These are phyloP conservation scores for Haplosporangium gracile DNA, from an alignment of 192 early-diverging fungal species.

Conservation along the genomic window DNA sequence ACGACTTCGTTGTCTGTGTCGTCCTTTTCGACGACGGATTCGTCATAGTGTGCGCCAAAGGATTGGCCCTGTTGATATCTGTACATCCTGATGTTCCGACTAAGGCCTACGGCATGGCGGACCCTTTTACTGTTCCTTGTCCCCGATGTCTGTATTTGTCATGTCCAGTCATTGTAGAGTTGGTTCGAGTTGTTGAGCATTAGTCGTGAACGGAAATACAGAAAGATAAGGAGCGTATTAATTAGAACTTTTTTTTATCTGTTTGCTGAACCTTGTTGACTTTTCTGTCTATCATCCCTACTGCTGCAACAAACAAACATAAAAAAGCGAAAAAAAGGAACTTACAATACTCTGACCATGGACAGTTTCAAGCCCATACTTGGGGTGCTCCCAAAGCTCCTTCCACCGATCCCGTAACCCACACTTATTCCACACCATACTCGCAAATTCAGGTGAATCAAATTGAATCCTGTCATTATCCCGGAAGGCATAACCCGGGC, in stretches of 20 bases:
- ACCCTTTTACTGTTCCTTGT: constrained; percentile 30
- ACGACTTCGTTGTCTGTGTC: constrained; percentile 58
- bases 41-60: constrained; percentile 74
- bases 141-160: constrained; percentile 23
- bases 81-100: constrained; percentile 72
- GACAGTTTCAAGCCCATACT: constrained; percentile 51
- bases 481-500: constrained; percentile 69
- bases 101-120: constrained; percentile 60
- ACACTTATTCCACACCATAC: constrained; percentile 61
- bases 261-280: neutral
- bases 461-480: constrained; percentile 71
- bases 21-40: constrained; percentile 65
- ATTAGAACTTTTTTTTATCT: neutral
- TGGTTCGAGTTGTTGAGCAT: too few species aligned
- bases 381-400: constrained; percentile 46
- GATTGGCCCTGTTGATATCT: constrained; percentile 70
- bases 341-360: constrained; percentile 56
- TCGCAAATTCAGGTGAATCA: constrained; percentile 59
- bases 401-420: constrained; percentile 46
- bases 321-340: neutral
- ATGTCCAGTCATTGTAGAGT: too few species aligned
- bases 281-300: neutral
- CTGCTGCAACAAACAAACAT: too few species aligned
- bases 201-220: neutral
- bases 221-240: neutral